Evolutionary conservation across 768 basidiomycete genomes (phyloP).

Genomic region (Trichaptum fuscoviolaceum): DNA sequence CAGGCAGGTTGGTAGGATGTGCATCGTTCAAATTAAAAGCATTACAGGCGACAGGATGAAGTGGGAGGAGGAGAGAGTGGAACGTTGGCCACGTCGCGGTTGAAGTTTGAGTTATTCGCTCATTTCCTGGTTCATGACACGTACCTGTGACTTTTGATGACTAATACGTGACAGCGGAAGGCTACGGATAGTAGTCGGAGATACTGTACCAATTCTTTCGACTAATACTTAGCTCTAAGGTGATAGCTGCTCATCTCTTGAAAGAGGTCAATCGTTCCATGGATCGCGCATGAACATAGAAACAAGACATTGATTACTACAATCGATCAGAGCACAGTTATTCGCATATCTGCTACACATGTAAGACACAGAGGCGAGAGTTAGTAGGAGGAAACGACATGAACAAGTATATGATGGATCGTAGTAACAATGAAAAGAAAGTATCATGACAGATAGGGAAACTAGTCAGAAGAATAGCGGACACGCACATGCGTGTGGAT

Average conservation of each 20-base stretch:
- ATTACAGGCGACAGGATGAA: not conserved
- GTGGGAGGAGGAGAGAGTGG: not conserved
- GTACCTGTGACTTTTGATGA: not conserved
- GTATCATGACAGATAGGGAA: not conserved
- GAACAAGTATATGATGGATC: too few species aligned
- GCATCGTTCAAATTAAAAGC: not conserved
- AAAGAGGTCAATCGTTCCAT: too few species aligned
- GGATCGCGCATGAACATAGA: too few species aligned
- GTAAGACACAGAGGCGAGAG: not conserved
- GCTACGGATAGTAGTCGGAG: too few species aligned
- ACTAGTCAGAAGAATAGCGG: not conserved
- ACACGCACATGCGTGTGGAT: not conserved
- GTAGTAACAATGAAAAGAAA: too few species aligned
- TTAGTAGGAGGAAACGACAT: too few species aligned
- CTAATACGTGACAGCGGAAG: not conserved
- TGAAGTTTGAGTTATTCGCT: not conserved
- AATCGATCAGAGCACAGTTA: not conserved
- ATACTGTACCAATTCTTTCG: too few species aligned
- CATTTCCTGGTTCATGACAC: not conserved
- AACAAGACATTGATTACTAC: not conserved
- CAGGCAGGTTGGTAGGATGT: constrained; percentile 12
- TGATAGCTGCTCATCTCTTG: too few species aligned
- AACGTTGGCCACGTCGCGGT: not conserved
- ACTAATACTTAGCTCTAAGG: too few species aligned
- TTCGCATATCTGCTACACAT: not conserved